Conservation (phyloP, 106 monocot species). For the Cymbidium sinense region DNA sequence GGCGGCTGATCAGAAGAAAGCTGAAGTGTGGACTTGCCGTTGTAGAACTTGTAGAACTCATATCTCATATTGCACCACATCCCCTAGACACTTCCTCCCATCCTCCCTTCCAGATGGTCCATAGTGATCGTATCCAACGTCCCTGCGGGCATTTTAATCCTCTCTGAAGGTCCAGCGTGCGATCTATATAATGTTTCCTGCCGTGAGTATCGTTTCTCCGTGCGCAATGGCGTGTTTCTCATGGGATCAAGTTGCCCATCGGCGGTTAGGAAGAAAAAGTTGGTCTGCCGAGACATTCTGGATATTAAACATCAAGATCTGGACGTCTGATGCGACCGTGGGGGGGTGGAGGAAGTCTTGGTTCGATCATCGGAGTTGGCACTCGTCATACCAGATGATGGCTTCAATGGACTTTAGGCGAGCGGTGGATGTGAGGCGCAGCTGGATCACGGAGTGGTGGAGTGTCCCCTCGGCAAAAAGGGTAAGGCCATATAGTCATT, state of each 20-base stretch:
- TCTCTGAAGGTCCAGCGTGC: constrained; percentile 21
- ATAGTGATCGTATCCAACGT: not conserved
- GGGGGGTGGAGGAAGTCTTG: not conserved
- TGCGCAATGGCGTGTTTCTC: constrained; percentile 7
- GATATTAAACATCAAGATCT: not conserved
- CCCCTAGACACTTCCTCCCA: constrained; percentile 20
- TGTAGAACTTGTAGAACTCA: constrained; percentile 12
- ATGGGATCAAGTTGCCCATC: not conserved
- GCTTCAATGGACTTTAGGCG: constrained; percentile 21
- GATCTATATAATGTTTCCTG: constrained; percentile 17
- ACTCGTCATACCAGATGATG: constrained; percentile 32
- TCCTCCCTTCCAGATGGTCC: not conserved
- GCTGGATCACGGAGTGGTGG: constrained; percentile 8
- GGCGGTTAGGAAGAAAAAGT: constrained; percentile 7
- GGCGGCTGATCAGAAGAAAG: no score
- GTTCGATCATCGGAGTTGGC: constrained; percentile 37
- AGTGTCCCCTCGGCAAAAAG: constrained; percentile 46
- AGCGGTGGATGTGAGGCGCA: no score
- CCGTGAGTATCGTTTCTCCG: constrained; percentile 3
- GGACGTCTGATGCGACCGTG: not conserved
- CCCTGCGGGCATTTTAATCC: constrained; percentile 18
- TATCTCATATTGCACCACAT: constrained; percentile 33
- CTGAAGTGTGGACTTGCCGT: constrained; percentile 1
- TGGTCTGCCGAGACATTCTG: not conserved
- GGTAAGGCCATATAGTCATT: constrained; percentile 25